Evolutionary conservation across 495 filamentous ascomycete species (phyloP).

Genomic region (Neurospora tetrasperma): DNA sequence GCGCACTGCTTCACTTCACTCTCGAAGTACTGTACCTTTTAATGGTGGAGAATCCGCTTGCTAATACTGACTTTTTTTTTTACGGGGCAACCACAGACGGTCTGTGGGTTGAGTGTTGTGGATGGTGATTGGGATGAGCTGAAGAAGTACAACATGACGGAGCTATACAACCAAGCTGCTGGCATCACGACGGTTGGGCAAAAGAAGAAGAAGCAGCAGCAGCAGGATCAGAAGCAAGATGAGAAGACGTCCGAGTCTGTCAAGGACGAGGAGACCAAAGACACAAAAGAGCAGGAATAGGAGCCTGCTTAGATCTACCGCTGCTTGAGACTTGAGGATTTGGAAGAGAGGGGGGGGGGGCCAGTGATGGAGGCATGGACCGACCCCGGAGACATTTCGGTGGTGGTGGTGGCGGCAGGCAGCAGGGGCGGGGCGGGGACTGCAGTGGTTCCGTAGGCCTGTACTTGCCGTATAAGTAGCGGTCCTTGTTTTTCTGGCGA

Average conservation of each 20-base stretch:
- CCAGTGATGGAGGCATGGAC: background rate
- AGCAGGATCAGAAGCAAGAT: conserved; percentile 2
- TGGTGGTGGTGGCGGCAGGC: background rate
- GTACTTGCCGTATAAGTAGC: too few species aligned
- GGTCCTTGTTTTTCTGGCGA: background rate
- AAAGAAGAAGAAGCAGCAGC: conserved; percentile 1
- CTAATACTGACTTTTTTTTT: background rate
- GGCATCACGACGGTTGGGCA: background rate
- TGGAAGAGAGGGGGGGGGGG: background rate
- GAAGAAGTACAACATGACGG: conserved; percentile 38
- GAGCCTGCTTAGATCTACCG: background rate
- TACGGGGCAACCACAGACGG: conserved; percentile 18
- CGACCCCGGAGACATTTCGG: background rate
- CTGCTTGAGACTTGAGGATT: background rate
- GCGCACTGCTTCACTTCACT: background rate
- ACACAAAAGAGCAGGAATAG: background rate
- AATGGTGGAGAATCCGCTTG: background rate
- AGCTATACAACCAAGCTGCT: conserved; percentile 28
- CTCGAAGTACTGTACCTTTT: background rate
- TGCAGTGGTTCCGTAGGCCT: background rate
- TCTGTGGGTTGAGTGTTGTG: conserved; percentile 40
- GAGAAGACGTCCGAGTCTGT: background rate
- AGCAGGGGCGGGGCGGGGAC: background rate
- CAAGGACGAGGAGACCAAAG: background rate
- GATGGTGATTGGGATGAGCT: conserved; percentile 40